Evolutionary conservation across 257 asterid species (phyloP).

Genomic region (Echites panduratus): DNA sequence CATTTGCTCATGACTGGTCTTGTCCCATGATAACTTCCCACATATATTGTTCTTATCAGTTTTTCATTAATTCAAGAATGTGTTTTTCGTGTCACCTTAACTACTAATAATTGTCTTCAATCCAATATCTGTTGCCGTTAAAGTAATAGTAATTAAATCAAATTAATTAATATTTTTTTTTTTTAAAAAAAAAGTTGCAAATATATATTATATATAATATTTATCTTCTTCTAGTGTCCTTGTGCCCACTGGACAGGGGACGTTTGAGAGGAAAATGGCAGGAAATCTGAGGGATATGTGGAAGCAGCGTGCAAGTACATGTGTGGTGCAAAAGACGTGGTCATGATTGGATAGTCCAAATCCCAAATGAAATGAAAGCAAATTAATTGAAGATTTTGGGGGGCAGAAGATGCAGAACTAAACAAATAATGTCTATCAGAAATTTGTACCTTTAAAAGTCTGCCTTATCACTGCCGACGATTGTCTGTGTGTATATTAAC

Average conservation of each 20-base stretch:
- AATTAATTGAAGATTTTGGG: background rate
- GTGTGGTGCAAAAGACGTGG: conserved; percentile 7
- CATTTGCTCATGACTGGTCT: background rate
- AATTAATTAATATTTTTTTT: too few species aligned
- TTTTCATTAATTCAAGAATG: background rate
- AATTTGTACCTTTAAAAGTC: background rate
- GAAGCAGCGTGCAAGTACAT: conserved; percentile 12
- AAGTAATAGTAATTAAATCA: too few species aligned
- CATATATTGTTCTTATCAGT: background rate
- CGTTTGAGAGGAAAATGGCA: background rate
- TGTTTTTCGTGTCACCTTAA: background rate
- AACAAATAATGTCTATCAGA: too few species aligned
- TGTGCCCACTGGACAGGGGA: too few species aligned
- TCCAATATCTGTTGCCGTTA: too few species aligned
- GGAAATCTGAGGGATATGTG: background rate
- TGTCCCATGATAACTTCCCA: background rate
- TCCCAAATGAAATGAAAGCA: background rate
- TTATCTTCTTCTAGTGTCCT: too few species aligned
- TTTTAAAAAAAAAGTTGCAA: too few species aligned
- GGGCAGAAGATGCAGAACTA: too few species aligned
- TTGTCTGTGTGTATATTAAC: too few species aligned
- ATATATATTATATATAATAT: too few species aligned
- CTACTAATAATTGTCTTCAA: background rate
- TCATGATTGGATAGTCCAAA: conserved; percentile 8
- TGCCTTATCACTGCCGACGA: background rate